Evolutionary conservation across 1,139 yeast species (phyloP).

Genomic region (Yamadazyma diospyri): DNA sequence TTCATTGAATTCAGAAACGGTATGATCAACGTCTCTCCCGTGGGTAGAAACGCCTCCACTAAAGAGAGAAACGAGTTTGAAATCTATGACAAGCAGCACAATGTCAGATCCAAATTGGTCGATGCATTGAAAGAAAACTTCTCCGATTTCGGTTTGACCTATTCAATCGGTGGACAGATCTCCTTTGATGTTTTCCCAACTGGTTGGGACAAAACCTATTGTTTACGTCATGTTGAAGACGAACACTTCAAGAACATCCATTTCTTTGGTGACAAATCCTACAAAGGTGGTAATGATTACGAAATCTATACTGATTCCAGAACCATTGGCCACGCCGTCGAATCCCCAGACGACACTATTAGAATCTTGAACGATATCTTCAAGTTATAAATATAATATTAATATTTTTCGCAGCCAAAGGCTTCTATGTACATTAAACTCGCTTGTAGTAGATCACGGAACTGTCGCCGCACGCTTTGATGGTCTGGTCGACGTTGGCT

Average conservation of each 20-base stretch:
- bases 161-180: constrained; percentile 98
- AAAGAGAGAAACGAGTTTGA: constrained; percentile 92
- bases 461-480: constrained; percentile 59
- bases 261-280: constrained; percentile 98
- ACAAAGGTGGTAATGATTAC: constrained; percentile 97
- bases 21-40: constrained; percentile 96
- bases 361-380: constrained; percentile 80
- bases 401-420: constrained; percentile 1
- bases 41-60: constrained; percentile 96
- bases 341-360: constrained; percentile 83
- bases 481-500: constrained; percentile 44
- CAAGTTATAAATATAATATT: constrained; percentile 26
- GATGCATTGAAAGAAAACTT: constrained; percentile 78
- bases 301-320: constrained; percentile 90
- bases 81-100: constrained; percentile 71
- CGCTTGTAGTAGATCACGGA: constrained; percentile 60
- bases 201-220: constrained; percentile 99
- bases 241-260: constrained; percentile 87
- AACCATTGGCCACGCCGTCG: constrained; percentile 94
- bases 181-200: constrained; percentile 99
- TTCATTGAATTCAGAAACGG: constrained; percentile 98
- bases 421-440: constrained; percentile 3
- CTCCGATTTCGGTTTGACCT: constrained; percentile 81
- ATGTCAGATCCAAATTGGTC: constrained; percentile 80
- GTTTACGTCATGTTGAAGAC: constrained; percentile 83